Evolutionary conservation across 192 early-diverging fungal species (phyloP).

Genomic region (Coemansia sp.): DNA sequence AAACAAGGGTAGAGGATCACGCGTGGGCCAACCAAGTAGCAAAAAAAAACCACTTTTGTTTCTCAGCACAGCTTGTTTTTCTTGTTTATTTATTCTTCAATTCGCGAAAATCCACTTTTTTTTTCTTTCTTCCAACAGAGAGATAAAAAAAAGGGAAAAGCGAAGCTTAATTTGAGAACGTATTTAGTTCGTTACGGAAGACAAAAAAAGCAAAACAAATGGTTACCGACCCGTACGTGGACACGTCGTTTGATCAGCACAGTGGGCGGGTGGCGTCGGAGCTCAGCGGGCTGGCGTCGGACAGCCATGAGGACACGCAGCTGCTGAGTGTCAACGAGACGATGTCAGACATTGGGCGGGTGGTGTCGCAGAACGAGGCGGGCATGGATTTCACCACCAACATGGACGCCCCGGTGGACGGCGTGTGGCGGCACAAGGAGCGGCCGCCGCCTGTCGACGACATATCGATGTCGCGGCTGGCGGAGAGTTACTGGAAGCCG

Average conservation of each 20-base stretch:
- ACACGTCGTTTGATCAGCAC: conserved; percentile 3
- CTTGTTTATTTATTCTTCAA: background rate
- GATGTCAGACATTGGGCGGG: conserved; percentile 34
- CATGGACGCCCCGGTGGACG: conserved; percentile 29
- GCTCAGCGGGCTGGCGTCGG: conserved; percentile 14
- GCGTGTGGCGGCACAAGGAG: conserved; percentile 7
- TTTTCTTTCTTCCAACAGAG: background rate
- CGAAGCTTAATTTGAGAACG: too few species aligned
- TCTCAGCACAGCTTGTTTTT: background rate
- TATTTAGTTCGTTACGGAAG: too few species aligned
- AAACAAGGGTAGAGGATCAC: too few species aligned
- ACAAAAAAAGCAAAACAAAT: background rate
- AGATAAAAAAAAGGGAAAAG: too few species aligned
- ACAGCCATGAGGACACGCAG: conserved; percentile 3
- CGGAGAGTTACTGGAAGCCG: conserved; percentile 30
- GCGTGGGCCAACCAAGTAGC: background rate
- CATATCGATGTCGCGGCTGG: conserved; percentile 25
- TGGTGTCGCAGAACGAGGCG: conserved; percentile 31
- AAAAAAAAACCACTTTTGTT: background rate
- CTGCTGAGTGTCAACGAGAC: conserved; percentile 10
- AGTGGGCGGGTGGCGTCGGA: conserved; percentile 13
- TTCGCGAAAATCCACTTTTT: too few species aligned
- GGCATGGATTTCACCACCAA: conserved; percentile 38
- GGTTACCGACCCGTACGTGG: conserved; percentile 3
- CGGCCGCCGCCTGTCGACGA: conserved; percentile 5